Evolutionary conservation across 164 flowering plant species (phyloP).

Genomic region (Aristolochia contorta): DNA sequence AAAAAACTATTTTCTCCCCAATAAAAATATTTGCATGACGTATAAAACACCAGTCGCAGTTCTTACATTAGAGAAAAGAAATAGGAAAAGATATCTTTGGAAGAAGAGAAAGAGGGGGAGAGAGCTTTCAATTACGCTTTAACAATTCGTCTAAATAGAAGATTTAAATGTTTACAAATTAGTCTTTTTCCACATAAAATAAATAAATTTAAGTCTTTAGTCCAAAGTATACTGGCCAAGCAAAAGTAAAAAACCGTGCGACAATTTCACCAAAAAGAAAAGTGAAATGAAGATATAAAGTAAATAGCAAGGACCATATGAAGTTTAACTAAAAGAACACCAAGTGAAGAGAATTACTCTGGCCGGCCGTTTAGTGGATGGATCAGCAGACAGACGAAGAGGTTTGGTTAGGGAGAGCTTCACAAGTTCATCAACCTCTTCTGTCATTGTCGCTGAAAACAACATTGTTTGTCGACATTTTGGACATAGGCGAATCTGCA

Average conservation of each 20-base stretch:
- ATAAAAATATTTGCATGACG: too few species aligned
- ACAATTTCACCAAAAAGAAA: too few species aligned
- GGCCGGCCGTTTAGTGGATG: conserved; percentile 77
- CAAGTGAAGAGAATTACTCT: conserved; percentile 43
- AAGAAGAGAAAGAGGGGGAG: neutral
- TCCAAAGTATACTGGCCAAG: too few species aligned
- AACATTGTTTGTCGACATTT: conserved; percentile 87
- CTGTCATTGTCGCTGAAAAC: conserved; percentile 98
- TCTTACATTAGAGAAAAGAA: too few species aligned
- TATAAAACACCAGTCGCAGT: neutral
- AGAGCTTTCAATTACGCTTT: neutral
- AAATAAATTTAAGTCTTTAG: neutral
- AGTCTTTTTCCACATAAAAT: neutral
- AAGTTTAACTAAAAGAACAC: too few species aligned
- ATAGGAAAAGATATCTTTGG: neutral
- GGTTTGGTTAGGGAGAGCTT: conserved; percentile 80
- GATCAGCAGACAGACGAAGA: conserved; percentile 90
- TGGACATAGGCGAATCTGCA: conserved; percentile 77
- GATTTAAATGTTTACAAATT: neutral
- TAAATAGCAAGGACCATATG: too few species aligned
- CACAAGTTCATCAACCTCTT: conserved; percentile 77
- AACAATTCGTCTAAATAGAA: neutral
- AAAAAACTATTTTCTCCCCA: too few species aligned
- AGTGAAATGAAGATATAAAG: too few species aligned
- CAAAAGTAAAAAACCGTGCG: too few species aligned